Base-by-base conservation (phyloP, 2,329 filamentous ascomycete genomes). In the Fusarium oligoseptatum region DNA sequence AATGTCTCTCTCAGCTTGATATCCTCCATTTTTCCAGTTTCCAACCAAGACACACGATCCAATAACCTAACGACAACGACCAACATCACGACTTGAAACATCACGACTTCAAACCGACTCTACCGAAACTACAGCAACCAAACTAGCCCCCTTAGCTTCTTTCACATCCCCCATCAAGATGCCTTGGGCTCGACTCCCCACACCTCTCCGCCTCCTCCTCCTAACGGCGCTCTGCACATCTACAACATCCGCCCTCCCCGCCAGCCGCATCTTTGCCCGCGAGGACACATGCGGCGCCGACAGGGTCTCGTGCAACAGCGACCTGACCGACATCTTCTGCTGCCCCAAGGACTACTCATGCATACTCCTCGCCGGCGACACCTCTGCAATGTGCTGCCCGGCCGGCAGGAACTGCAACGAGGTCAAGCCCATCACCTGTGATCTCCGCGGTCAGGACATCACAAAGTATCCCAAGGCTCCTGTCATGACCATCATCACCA, bases 311-410 rank as follows among this genome's bases (percentile, higher is more conserved):
- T 94, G 92, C 79, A 82, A 87, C 27, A 80, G 83, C 32, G 85
- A 84, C 34, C 85, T 94, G 24, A 92, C 92, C 2, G 84, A 84
- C 61, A 86, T 88, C 80, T 94, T 95, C 80, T 95, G 93, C 85
- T 95, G 93, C 79, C 82, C 87, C 4, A 70, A 82, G 32, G 82
- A 80, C 20, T 84, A 86, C 8, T 86, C 80, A 3, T 95, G 93
- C 82, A 84, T 90, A 45, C 77, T 87, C 2, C 87, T 95, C 56
- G 92, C 92, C 12, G 89, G 85, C n/a, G 84, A 86, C 52, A 92
- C 92, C 7, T 93, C 92, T 0, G 87, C 92, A 15, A 84, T 95
- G 58, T 95, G 93, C 84, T 95, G 93, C 79, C 93, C 93, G 1
- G 73, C 81, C 2, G 89, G 87, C 39, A 77, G 77, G 39, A 85